Base-by-base conservation (phyloP, 768 basidiomycete species). In the Psilocybe cubensis region DNA sequence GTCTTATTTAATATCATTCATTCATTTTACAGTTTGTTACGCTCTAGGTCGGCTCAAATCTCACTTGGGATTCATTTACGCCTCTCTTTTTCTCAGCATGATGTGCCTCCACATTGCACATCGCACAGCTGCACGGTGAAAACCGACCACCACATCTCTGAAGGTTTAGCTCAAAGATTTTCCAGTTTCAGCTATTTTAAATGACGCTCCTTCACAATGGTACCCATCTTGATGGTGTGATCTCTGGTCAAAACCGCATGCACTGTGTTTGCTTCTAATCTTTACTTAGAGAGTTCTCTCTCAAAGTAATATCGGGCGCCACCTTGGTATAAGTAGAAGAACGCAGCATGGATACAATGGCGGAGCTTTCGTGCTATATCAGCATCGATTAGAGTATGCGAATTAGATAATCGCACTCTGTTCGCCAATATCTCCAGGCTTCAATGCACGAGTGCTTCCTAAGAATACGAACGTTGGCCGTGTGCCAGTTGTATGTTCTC, bases 221-320 rank as follows among this genome's bases (percentile, higher is more conserved):
- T 50, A 42, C 42, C 20, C 49, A 50, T 27, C 42, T 50, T 57
- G 56, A 57, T 57, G 56, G 56, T 43, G 48, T 57, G 56, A 57
- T 57, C 48, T 35, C 23, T 17, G 17, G 33, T 43, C 18, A 29
- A 51, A 44, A 57, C 56, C 56, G 56, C 56, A 57, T 57, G 56
- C 33, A 29, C 23, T 24, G 23, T 23, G 12, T 51, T 35, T 51
- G 56, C 56, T 57, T 57, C 56, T 57, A 50, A 57, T 57, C 56
- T 57, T 51, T 43, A 50, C 48, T 31, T 57, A 51, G 56, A 51
- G 56, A 51, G 41, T 51, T 17, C n/a, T 33, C 56, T 51, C 41
- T 49, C 55, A 41, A 33, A 50, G 38, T 56, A 41, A 20, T 23
- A 24, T 31, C 38, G 27, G 40, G 20, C 48, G 10, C 38, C 14